These are phyloP conservation scores for Suhomyces guaymorum DNA, from an alignment of 1,139 yeast species.

Conservation along the genomic window DNA sequence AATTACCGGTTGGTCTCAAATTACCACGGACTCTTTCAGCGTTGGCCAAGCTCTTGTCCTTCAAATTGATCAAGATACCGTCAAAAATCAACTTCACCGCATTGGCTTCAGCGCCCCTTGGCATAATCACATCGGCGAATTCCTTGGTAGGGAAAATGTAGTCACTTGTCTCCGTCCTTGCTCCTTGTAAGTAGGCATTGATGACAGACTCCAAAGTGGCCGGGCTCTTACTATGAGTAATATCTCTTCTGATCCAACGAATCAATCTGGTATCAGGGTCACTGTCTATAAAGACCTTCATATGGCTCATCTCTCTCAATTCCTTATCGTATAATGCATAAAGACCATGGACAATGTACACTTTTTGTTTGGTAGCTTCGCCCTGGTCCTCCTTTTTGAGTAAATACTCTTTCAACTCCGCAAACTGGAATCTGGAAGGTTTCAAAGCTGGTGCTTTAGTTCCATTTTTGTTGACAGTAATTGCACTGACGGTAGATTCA, in stretches of 20 bases:
- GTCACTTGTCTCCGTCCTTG: conserved; percentile 77
- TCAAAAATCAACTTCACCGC: conserved; percentile 74
- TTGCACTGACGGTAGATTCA: conserved; percentile 27
- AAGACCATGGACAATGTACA: conserved; percentile 71
- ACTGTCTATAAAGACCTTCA: conserved; percentile 78
- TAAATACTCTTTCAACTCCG: conserved; percentile 22
- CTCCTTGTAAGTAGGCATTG: conserved; percentile 58
- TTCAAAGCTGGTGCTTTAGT: conserved; percentile 26
- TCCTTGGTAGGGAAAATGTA: conserved; percentile 76
- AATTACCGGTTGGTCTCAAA: conserved; percentile 28
- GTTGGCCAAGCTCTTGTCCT: conserved; percentile 31
- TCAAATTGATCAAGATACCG: conserved; percentile 52
- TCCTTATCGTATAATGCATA: conserved; percentile 72
- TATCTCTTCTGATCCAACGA: conserved; percentile 63
- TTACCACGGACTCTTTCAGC: conserved; percentile 16
- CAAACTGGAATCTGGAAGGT: conserved; percentile 46
- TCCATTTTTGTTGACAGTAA: conserved; percentile 27
- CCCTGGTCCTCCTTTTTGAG: conserved; percentile 12
- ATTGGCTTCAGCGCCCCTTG: conserved; percentile 64
- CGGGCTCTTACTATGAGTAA: conserved; percentile 19
- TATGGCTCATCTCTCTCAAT: conserved; percentile 57
- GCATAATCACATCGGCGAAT: conserved; percentile 79
- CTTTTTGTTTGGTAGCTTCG: conserved; percentile 25
- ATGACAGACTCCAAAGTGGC: conserved; percentile 51
- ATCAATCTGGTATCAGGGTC: conserved; percentile 84